Percentiles rank a stretch among this genome's conserved stretches.
phyloP scores from a whole-genome alignment of 352 stramenopile genomes.

The Phytopythium oedochilum region DNA sequence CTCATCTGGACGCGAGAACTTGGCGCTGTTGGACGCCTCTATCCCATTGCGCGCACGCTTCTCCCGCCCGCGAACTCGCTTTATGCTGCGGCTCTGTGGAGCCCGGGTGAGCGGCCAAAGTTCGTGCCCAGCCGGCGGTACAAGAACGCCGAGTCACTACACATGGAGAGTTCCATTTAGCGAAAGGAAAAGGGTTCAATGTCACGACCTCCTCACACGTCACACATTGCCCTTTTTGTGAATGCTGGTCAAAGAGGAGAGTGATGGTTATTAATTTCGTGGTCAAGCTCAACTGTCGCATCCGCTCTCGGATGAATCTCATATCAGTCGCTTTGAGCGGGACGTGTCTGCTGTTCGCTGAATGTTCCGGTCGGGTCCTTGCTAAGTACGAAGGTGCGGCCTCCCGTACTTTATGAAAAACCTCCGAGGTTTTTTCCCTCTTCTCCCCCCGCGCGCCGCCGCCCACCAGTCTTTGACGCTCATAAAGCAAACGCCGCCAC shows the following conservation, averaged over 20 bases:
- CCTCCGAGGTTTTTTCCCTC: conserved; percentile 10
- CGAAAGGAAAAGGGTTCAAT: not conserved
- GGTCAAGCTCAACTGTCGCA: not conserved
- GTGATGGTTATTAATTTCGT: not conserved
- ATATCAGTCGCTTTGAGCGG: not conserved
- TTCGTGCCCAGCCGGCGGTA: not conserved
- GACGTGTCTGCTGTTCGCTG: not conserved
- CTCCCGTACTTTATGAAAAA: not conserved
- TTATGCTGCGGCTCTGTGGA: too few relatives aligned
- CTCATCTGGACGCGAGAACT: too few relatives aligned
- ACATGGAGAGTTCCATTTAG: too few relatives aligned
- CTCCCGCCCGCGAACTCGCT: too few relatives aligned
- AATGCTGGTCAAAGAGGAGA: conserved; percentile 1
- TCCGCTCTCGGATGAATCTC: not conserved
- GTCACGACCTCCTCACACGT: not conserved
- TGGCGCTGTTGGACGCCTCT: too few relatives aligned
- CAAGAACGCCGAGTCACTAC: not conserved
- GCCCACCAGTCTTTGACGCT: conserved; percentile 7
- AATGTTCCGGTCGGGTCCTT: conserved; percentile 9
- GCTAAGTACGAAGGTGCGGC: not conserved
- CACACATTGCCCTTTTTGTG: conserved; percentile 1
- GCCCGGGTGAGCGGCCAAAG: too few relatives aligned
- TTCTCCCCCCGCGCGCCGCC: conserved; percentile 2
- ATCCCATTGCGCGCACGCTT: not conserved
- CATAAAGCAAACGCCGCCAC: too few relatives aligned